These are phyloP conservation scores for Saccharomyces hybrid DNA, from an alignment of 1,139 yeast species.

Conservation along the genomic window DNA sequence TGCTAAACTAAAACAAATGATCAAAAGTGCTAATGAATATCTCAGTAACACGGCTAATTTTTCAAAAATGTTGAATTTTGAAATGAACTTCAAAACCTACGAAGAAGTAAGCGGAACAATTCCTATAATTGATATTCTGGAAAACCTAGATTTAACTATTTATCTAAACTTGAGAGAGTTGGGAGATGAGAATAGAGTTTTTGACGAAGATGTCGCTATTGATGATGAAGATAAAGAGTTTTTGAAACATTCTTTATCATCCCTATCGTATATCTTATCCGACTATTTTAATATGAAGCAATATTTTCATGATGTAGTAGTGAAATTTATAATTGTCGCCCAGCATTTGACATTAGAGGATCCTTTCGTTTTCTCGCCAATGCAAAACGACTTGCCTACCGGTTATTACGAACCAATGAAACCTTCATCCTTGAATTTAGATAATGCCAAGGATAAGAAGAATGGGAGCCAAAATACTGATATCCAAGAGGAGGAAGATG, in stretches of 20 bases:
- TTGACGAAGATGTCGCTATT: not conserved
- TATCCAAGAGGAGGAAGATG: not conserved
- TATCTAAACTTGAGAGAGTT: slow-evolving; percentile 23
- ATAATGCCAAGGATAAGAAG: not conserved
- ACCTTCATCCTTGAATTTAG: not conserved
- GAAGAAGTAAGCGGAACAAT: slow-evolving; percentile 28
- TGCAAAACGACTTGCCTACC: slow-evolving; percentile 41
- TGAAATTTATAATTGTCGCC: slow-evolving; percentile 54
- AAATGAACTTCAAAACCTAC: slow-evolving; percentile 17
- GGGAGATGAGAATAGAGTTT: slow-evolving; percentile 6
- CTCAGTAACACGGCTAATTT: not conserved
- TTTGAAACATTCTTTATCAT: slow-evolving; percentile 19
- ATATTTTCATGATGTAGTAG: slow-evolving; percentile 53
- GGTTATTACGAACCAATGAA: slow-evolving; percentile 34
- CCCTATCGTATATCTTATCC: slow-evolving; percentile 38
- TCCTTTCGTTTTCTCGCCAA: slow-evolving; percentile 59
- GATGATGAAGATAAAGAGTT: slow-evolving; percentile 23
- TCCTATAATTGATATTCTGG: slow-evolving; percentile 24
- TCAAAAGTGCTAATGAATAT: not conserved
- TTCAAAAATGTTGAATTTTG: not conserved
- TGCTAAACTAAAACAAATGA: not conserved
- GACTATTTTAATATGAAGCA: slow-evolving; percentile 74
- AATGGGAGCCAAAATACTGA: not conserved
- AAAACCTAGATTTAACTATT: slow-evolving; percentile 27
- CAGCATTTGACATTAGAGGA: slow-evolving; percentile 67